These are phyloP conservation scores for Populus euphratica DNA, from an alignment of 345 rosid species.

Conservation along the genomic window DNA sequence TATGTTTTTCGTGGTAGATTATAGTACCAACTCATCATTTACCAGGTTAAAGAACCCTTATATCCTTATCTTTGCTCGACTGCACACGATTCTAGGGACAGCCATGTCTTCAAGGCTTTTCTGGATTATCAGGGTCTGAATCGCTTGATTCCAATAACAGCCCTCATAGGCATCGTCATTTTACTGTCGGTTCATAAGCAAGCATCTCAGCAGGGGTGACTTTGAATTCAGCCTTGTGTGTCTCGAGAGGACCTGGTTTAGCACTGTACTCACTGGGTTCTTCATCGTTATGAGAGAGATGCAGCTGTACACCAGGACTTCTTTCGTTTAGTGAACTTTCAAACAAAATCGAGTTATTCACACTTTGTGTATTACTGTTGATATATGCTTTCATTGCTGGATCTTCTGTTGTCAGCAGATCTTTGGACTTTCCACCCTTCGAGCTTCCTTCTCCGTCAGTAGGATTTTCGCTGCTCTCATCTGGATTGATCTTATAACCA, in stretches of 20 bases:
- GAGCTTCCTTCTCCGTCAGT: slow-evolving; percentile 52
- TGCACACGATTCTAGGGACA: slow-evolving; percentile 48
- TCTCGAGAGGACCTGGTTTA: slow-evolving; percentile 24
- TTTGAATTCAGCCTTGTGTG: slow-evolving; percentile 34
- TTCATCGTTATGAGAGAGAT: slow-evolving; percentile 14
- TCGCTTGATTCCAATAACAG: slow-evolving; percentile 72
- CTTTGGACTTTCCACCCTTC: slow-evolving; percentile 20
- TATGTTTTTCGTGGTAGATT: background rate
- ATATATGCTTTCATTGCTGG: slow-evolving; percentile 39
- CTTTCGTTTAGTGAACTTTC: slow-evolving; percentile 53
- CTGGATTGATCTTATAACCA: slow-evolving; percentile 55
- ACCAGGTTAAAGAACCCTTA: slow-evolving; percentile 22
- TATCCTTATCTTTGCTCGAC: slow-evolving; percentile 45
- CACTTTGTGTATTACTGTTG: slow-evolving; percentile 65
- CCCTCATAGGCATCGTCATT: slow-evolving; percentile 76
- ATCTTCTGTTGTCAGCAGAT: slow-evolving; percentile 31
- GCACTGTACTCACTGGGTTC: slow-evolving; percentile 25
- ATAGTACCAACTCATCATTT: background rate
- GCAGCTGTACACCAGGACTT: slow-evolving; percentile 65
- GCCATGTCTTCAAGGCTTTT: slow-evolving; percentile 71
- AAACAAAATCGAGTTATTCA: slow-evolving; percentile 61
- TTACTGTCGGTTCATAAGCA: slow-evolving; percentile 50
- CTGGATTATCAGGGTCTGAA: slow-evolving; percentile 58
- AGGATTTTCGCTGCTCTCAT: slow-evolving; percentile 52
- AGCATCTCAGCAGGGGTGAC: slow-evolving; percentile 48